Conservation (phyloP, 2,329 filamentous ascomycete genomes). For the Cordyceps javanica region DNA sequence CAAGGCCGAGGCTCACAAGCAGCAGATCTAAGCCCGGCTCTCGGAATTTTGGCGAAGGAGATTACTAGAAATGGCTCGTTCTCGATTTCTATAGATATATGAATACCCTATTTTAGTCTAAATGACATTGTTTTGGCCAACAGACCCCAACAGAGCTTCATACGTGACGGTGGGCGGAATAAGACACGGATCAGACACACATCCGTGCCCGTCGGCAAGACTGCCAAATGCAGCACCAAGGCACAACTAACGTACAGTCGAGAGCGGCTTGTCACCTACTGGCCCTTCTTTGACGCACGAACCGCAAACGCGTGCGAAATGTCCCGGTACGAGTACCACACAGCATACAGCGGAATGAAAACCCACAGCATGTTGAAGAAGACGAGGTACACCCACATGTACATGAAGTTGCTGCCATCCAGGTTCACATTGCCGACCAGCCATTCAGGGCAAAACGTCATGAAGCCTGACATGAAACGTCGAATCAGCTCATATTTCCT, state of each 20-base stretch:
- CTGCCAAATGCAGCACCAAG: no score
- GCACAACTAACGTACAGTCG: not conserved
- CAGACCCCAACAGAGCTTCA: not conserved
- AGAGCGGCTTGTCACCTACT: slow-evolving; percentile 15
- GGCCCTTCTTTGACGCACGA: slow-evolving; percentile 25
- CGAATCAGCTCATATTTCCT: not conserved
- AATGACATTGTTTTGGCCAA: not conserved
- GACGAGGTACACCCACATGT: slow-evolving; percentile 59
- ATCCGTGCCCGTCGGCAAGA: no score
- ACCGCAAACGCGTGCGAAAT: slow-evolving; percentile 47
- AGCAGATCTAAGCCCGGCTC: slow-evolving; percentile 27
- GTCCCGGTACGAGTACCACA: slow-evolving; percentile 49
- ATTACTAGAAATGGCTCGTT: not conserved
- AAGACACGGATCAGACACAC: no score
- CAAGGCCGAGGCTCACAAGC: slow-evolving; percentile 37
- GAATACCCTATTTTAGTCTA: slow-evolving; percentile 10
- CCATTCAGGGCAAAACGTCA: slow-evolving; percentile 68
- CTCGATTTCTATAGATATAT: not conserved
- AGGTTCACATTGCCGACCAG: slow-evolving; percentile 55
- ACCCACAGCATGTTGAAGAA: slow-evolving; percentile 68
- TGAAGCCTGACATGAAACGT: slow-evolving; percentile 45
- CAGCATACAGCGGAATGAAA: slow-evolving; percentile 52
- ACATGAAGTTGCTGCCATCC: slow-evolving; percentile 62
- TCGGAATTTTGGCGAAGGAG: not conserved
- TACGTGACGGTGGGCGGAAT: no score